Conservation (phyloP, 2,329 filamentous ascomycete species). For the Didymella exigua region DNA sequence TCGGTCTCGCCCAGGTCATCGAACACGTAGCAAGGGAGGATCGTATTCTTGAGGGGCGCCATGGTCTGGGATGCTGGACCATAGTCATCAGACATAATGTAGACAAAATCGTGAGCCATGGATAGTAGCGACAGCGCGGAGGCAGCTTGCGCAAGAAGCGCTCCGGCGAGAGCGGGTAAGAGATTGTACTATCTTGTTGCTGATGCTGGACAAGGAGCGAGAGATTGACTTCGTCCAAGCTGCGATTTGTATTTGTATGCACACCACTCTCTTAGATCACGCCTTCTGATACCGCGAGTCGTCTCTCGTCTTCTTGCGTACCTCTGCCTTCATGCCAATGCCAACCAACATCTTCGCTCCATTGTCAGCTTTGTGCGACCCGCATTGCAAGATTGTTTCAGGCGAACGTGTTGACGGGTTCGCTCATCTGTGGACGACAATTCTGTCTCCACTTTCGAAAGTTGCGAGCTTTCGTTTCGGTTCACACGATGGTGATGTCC, state of each 20-base stretch:
- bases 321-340: neutral
- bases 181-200: slow-evolving; percentile 17
- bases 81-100: slow-evolving; percentile 35
- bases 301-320: neutral
- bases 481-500: slow-evolving; percentile 12
- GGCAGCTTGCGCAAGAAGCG: slow-evolving; percentile 15
- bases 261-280: neutral
- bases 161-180: slow-evolving; percentile 8
- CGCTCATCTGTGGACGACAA: neutral
- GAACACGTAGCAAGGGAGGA: slow-evolving; percentile 43
- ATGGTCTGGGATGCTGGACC: slow-evolving; percentile 32
- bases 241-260: neutral
- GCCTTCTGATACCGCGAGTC: too few relatives aligned
- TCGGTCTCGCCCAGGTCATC: slow-evolving; percentile 25
- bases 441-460: neutral
- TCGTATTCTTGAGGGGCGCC: slow-evolving; percentile 26
- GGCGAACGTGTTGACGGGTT: slow-evolving; percentile 1
- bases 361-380: neutral
- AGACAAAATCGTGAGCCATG: slow-evolving; percentile 30
- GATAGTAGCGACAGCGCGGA: slow-evolving; percentile 22
- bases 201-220: neutral
- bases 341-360: neutral
- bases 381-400: neutral
- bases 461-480: slow-evolving; percentile 13
- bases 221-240: neutral